Evolutionary conservation across 1,284 basidiomycete species (phyloP), one percentile per base, ranked within the genome.

Genomic region (Ustilago sp.): DNA sequence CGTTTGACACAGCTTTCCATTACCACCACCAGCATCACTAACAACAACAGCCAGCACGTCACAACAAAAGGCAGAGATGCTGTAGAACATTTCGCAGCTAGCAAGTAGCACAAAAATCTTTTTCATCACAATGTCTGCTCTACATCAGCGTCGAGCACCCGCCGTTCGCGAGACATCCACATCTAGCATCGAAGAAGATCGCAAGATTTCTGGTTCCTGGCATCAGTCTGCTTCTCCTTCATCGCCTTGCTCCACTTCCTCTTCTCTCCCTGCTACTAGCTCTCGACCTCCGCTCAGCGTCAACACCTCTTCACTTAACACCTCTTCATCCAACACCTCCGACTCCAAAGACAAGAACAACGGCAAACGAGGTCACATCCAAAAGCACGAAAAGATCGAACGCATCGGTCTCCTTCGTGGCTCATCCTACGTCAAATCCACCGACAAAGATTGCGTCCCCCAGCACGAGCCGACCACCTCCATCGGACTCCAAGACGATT

Each of bases 401-500:
- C 64, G 68, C 19, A 72, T 79, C 56, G 77, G 73, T 48, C 63
- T 77, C 5, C 62, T 77, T 43, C 65, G 74, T n/a, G 74, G 74
- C 41, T 77, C 74, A 1, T 68, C 69, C n/a, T 68, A 72, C 43
- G 69, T 77, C 63, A 65, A 67, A 17, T 50, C 56, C 8, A 65
- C 50, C 23, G 74, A 71, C 17, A 64, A 68, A 13, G 69, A 72
- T 23, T 56, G 59, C 0, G 63, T 68, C n/a, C 61, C 48, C 12
- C 52, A 68, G 34, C 67, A 76, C 56, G 61, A 74, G 36, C 52
- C 65, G 9, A 79, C 78, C 45, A 79, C 79, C 3, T 80, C 80
- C 28, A 80, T 82, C 17, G 80, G 80, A 9, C 45, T 81, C 19
- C 73, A 78, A 38, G 57, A 59, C 52, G 79, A 82, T 47, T 62